Conservation (phyloP, 1,284 basidiomycete genomes). For the Pseudozyma sp. region DNA sequence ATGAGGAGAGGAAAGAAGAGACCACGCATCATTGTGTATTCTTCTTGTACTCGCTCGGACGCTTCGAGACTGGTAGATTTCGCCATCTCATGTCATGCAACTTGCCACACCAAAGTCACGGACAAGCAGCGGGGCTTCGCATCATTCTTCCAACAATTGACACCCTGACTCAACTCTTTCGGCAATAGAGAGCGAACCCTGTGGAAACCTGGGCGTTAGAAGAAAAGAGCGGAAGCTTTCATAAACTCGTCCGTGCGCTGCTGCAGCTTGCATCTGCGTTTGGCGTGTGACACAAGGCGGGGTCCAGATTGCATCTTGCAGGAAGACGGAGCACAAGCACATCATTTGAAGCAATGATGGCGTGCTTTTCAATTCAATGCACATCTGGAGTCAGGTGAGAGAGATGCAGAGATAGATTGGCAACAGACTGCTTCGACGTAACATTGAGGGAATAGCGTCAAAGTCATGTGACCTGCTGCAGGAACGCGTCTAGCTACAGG, state of each 20-base stretch:
- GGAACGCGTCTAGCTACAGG: background rate
- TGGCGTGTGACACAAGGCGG: slow-evolving; percentile 15
- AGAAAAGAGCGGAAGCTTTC: slow-evolving; percentile 1
- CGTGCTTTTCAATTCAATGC: slow-evolving; percentile 34
- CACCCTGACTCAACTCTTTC: background rate
- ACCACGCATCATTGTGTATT: background rate
- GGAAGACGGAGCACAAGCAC: slow-evolving; percentile 9
- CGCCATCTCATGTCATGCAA: background rate
- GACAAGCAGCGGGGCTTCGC: no score
- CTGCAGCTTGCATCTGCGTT: slow-evolving; percentile 1
- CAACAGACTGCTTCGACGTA: background rate
- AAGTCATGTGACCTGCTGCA: slow-evolving; percentile 20
- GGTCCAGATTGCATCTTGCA: slow-evolving; percentile 15
- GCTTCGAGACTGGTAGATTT: no score
- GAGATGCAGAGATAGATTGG: background rate
- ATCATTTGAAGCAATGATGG: slow-evolving; percentile 27
- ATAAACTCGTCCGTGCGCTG: slow-evolving; percentile 1
- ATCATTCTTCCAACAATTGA: no score
- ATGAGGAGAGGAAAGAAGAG: background rate
- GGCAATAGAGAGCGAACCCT: slow-evolving; percentile 4
- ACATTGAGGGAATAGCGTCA: background rate
- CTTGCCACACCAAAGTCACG: slow-evolving; percentile 1
- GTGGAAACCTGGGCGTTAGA: slow-evolving; percentile 10
- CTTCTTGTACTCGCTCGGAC: slow-evolving; percentile 28
- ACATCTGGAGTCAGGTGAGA: no score